phyloP scores from a whole-genome alignment of 2,329 filamentous ascomycete genomes.

The Penicillium aurantiogriseum region DNA sequence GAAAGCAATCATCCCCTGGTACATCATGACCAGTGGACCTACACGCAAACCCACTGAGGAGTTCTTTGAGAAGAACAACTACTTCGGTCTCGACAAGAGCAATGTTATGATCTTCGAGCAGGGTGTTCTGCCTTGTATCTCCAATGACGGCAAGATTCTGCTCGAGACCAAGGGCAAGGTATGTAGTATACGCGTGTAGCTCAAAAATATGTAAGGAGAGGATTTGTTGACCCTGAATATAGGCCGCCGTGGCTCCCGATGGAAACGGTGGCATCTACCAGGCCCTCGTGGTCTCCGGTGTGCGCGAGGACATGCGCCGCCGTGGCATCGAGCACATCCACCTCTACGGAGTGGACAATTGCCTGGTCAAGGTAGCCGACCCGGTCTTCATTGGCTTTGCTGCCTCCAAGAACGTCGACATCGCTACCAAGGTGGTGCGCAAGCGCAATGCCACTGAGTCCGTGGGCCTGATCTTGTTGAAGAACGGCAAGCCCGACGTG shows the following conservation, averaged over 20 bases:
- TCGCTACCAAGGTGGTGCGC: conserved; percentile 98
- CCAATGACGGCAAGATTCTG: conserved; percentile 95
- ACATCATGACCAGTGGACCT: conserved; percentile 98
- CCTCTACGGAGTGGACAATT: conserved; percentile 98
- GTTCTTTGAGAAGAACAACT: conserved; percentile 86
- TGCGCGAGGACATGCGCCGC: conserved; percentile 82
- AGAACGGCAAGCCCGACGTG: conserved; percentile 94
- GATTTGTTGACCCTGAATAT: conserved; percentile 6
- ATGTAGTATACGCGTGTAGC: conserved; percentile 16
- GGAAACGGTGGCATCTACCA: conserved; percentile 97
- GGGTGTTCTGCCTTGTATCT: conserved; percentile 93
- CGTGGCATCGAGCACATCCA: conserved; percentile 93
- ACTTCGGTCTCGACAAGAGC: conserved; percentile 82
- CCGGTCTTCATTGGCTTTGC: conserved; percentile 94
- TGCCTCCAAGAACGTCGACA: conserved; percentile 82
- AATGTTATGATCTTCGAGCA: conserved; percentile 96
- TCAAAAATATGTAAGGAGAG: background rate
- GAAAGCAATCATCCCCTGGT: conserved; percentile 80
- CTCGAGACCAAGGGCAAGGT: conserved; percentile 84
- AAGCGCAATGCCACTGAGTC: conserved; percentile 97
- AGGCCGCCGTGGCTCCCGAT: conserved; percentile 89
- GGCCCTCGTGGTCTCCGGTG: conserved; percentile 75
- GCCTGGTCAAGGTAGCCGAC: conserved; percentile 97
- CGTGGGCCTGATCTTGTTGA: conserved; percentile 88
- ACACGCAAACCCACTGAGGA: conserved; percentile 88